A percentile compares a stretch with the other conserved stretches of the same genome.
Conservation (phyloP, 164 flowering plant species). For the Magnolia kwangsiensis region DNA sequence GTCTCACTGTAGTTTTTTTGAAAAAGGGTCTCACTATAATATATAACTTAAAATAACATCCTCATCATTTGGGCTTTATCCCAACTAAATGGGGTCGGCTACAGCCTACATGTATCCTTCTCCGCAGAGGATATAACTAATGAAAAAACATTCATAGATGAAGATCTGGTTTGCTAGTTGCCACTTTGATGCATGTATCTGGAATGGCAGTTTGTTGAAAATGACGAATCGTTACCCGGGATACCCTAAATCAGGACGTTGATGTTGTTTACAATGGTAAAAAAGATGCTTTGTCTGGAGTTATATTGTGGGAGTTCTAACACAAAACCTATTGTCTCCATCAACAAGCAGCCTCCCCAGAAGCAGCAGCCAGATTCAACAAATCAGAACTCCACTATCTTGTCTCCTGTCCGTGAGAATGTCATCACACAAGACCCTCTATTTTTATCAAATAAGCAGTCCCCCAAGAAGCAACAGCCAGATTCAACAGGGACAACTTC, state of each 20-base stretch:
- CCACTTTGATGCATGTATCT: neutral
- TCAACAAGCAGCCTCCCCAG: neutral
- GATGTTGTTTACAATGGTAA: neutral
- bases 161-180: neutral
- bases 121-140: neutral
- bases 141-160: neutral
- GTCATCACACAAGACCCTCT: neutral
- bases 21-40: no score
- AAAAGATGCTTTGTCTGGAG: neutral
- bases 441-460: neutral
- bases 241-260: neutral
- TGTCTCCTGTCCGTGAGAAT: neutral
- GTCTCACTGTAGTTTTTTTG: no score
- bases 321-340: neutral
- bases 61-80: no score
- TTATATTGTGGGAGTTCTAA: neutral
- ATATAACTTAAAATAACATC: no score
- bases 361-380: conserved; percentile 3
- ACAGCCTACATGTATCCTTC: neutral
- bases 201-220: neutral
- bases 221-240: neutral
- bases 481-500: neutral
- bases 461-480: neutral
- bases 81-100: no score
- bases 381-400: neutral